phyloP scores from a whole-genome alignment of 306 rosid genomes.

The Dryas drummondii region DNA sequence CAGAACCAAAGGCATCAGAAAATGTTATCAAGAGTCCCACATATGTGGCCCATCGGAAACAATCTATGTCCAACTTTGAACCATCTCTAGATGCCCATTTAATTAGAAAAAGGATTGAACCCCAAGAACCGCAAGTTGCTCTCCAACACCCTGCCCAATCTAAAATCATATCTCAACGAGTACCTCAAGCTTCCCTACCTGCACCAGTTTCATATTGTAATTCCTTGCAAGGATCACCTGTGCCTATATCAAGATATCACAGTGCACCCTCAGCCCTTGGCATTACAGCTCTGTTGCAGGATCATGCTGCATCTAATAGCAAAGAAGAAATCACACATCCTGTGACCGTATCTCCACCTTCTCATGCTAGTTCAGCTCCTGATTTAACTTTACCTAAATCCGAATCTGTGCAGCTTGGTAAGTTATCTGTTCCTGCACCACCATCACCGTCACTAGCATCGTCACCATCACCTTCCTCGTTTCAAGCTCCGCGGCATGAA shows the following conservation, averaged over 20 bases:
- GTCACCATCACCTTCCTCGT: slow-evolving; percentile 26
- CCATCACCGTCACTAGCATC: not conserved
- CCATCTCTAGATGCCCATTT: slow-evolving; percentile 24
- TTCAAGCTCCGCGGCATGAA: slow-evolving; percentile 37
- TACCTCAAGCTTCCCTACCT: slow-evolving; percentile 50
- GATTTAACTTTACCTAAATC: slow-evolving; percentile 36
- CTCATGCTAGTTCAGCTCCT: slow-evolving; percentile 22
- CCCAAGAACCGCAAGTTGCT: slow-evolving; percentile 29
- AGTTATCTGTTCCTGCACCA: slow-evolving; percentile 35
- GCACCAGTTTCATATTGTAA: slow-evolving; percentile 50
- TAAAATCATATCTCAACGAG: slow-evolving; percentile 71
- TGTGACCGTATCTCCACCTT: slow-evolving; percentile 33
- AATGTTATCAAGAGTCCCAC: slow-evolving; percentile 27
- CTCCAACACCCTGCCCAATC: slow-evolving; percentile 55
- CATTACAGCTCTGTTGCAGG: slow-evolving; percentile 82
- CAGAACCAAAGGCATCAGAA: slow-evolving; percentile 37
- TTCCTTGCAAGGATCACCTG: slow-evolving; percentile 65
- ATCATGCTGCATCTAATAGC: slow-evolving; percentile 45
- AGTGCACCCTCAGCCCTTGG: slow-evolving; percentile 77
- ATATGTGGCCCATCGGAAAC: slow-evolving; percentile 25
- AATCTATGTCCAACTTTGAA: slow-evolving; percentile 30
- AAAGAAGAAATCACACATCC: slow-evolving; percentile 42
- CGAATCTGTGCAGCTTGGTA: slow-evolving; percentile 32
- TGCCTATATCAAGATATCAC: slow-evolving; percentile 56
- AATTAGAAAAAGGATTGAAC: slow-evolving; percentile 24